These are phyloP conservation scores for Rhizoclosmatium globosum DNA, from an alignment of 192 early-diverging fungal species.

Conservation along the genomic window DNA sequence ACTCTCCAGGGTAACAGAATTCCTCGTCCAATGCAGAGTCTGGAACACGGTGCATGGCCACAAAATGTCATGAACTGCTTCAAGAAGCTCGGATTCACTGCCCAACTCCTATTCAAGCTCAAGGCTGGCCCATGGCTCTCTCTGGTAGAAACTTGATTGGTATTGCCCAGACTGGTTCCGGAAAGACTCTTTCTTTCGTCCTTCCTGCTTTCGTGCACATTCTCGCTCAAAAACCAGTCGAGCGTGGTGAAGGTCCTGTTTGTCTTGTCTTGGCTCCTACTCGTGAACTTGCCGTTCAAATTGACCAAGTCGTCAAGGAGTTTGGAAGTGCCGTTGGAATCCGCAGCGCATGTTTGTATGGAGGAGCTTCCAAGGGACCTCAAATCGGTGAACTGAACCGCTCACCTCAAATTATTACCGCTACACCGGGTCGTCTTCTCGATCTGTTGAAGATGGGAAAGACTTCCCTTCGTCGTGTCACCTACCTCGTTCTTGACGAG, in stretches of 20 bases:
- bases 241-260: slow-evolving; percentile 60
- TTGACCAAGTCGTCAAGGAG: slow-evolving; percentile 60
- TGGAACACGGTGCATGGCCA: slow-evolving; percentile 76
- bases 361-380: slow-evolving; percentile 74
- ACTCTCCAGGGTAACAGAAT: slow-evolving; percentile 65
- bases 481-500: slow-evolving; percentile 95
- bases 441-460: slow-evolving; percentile 86
- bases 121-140: slow-evolving; percentile 91
- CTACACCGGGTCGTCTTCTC: slow-evolving; percentile 92
- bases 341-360: slow-evolving; percentile 83
- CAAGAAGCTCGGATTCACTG: slow-evolving; percentile 69
- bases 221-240: slow-evolving; percentile 45
- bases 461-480: slow-evolving; percentile 81
- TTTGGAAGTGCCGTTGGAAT: slow-evolving; percentile 75
- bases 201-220: slow-evolving; percentile 88
- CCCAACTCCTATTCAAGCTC: slow-evolving; percentile 93
- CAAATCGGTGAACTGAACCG: slow-evolving; percentile 69
- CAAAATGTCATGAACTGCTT: slow-evolving; percentile 63
- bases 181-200: slow-evolving; percentile 90
- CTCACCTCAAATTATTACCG: slow-evolving; percentile 72
- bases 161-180: slow-evolving; percentile 80
- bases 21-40: slow-evolving; percentile 73
- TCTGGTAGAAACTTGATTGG: slow-evolving; percentile 87
- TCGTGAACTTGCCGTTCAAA: slow-evolving; percentile 79
- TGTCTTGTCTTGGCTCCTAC: slow-evolving; percentile 78